Evolutionary conservation across 495 filamentous ascomycete genomes (phyloP), one percentile per base, ranked within the genome.

Genomic region (Lophium mytilinum): DNA sequence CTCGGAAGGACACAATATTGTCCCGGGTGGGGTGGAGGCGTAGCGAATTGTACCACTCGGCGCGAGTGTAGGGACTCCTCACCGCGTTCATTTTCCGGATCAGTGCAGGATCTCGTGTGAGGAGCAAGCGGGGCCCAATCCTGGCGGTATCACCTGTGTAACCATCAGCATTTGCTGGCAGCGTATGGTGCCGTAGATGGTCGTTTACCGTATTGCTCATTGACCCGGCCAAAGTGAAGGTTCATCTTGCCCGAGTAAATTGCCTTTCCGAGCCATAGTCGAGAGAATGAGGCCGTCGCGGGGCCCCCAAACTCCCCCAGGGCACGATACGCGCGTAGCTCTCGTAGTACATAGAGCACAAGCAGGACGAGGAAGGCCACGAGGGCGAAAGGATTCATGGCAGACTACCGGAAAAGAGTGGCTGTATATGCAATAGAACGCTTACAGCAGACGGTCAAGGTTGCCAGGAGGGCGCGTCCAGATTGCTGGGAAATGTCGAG

Each of bases 71-170:
- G 6, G 63, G 47, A 12, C 71, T 72, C 33, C 73, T 65, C 11
- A 69, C 66, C 1, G 61, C 68, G 12, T 61, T 69, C 58, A 77
- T 75, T 12, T 66, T 33, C 18, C 55, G 62, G 15, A 79, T 56
- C 0, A 73, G 56, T 35, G 76, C 73, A 0, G 75, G 68, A 37
- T 80, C 77, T 39, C 67, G 64, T 4, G 71, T 74, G 40, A 75
- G 57, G 34, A 79, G 64, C 15, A 67, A 64, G 41, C 73, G 66
- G 9, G 74, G 76, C 0, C 66, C 72, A 40, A 79, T 65, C 30
- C 75, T 68, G n/a, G 75, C 67, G 8, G 78, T 67, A 3, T 71
- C 68, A 7, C 71, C 72, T 71, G 52, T 35, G 10, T 40, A 9
- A 42, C 45, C 7, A n/a, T 48, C 45, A 48, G 45, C 21, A 17